phyloP scores from a whole-genome alignment of 78 protist species.

The Dictyostelium purpureum region DNA sequence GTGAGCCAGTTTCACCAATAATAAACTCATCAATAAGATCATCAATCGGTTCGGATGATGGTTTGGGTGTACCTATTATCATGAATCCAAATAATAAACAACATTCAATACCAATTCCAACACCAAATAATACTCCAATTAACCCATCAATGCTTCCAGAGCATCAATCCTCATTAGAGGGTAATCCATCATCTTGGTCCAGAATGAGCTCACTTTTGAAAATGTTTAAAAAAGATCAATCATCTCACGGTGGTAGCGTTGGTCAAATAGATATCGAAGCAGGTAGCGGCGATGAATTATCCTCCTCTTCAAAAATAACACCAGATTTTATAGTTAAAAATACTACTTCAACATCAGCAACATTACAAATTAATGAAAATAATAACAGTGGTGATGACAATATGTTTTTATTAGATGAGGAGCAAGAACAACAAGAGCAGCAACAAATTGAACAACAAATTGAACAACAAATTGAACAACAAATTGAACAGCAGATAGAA shows the following conservation, averaged over 20 bases:
- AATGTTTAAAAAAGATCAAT: slow-evolving; percentile 39
- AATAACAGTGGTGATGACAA: neutral
- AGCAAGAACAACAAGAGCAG: slow-evolving; percentile 25
- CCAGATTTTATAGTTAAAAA: slow-evolving; percentile 1
- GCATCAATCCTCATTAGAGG: neutral
- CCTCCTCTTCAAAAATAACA: neutral
- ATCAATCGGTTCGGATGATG: neutral
- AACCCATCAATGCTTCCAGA: neutral
- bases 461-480: neutral
- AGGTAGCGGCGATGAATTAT: neutral
- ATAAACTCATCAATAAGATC: neutral
- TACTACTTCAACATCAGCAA: neutral
- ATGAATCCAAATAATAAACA: neutral
- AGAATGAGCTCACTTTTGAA: slow-evolving; percentile 42
- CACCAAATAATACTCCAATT: slow-evolving; percentile 4
- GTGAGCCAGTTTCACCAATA: slow-evolving; percentile 11
- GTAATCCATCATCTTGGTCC: slow-evolving; percentile 31
- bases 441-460: neutral
- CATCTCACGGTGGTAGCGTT: too few species aligned
- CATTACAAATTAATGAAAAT: neutral
- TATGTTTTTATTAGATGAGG: slow-evolving; percentile 66
- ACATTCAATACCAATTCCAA: neutral
- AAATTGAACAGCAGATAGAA: neutral
- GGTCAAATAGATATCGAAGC: too few species aligned
- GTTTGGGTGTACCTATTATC: neutral